phyloP scores from a whole-genome alignment of 2,329 filamentous ascomycete species.

The Aspergillus intermedius region DNA sequence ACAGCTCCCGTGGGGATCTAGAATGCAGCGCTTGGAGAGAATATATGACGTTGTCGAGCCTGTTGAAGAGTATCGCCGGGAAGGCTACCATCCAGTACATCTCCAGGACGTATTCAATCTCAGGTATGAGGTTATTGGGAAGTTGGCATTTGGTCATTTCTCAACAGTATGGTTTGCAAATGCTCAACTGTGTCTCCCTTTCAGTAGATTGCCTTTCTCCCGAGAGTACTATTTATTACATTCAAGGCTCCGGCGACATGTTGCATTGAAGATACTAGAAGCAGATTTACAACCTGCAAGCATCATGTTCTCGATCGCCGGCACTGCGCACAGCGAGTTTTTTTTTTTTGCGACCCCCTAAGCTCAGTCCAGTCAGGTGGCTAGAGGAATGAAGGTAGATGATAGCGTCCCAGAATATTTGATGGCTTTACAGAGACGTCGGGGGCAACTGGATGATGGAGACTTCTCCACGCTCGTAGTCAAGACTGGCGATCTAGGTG shows the following conservation, averaged over 20 bases:
- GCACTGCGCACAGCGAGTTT: neutral
- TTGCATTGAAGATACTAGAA: constrained; percentile 18
- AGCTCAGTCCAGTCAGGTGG: constrained; percentile 15
- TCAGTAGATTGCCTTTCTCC: neutral
- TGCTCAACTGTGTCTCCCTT: constrained; percentile 4
- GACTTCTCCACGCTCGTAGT: constrained; percentile 9
- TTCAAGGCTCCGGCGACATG: constrained; percentile 11
- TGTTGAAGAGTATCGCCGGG: constrained; percentile 9
- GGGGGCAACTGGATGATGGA: constrained; percentile 9
- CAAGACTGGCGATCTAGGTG: constrained; percentile 18
- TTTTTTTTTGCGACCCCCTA: constrained; percentile 5
- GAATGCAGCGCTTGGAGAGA: constrained; percentile 1
- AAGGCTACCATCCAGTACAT: constrained; percentile 19
- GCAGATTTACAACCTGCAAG: constrained; percentile 19
- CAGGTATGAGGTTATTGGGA: constrained; percentile 11
- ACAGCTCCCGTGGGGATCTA: too few species aligned
- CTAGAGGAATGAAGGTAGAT: constrained; percentile 8
- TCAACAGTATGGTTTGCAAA: constrained; percentile 18
- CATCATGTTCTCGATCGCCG: constrained; percentile 9
- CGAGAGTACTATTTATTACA: constrained; percentile 1
- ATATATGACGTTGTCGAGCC: constrained; percentile 2
- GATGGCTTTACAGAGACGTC: constrained; percentile 12
- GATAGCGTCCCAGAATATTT: constrained; percentile 15
- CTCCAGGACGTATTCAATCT: constrained; percentile 16
- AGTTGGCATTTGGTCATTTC: constrained; percentile 10